Conservation (phyloP, 1,284 basidiomycete species). For the Phellopilus nigrolimitatus region DNA sequence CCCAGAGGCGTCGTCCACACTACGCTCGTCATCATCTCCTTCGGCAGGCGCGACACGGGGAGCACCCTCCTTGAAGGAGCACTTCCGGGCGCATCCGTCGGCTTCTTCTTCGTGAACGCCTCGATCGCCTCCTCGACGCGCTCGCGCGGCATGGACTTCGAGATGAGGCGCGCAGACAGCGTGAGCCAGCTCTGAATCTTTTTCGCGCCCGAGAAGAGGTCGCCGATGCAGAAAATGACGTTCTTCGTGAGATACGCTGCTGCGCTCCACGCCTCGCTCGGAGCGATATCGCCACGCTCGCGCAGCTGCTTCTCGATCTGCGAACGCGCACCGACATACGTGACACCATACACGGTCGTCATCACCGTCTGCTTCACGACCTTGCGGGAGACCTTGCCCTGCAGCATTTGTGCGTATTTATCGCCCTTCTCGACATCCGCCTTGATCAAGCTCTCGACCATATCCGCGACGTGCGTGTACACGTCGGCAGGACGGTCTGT, state of each 20-base stretch:
- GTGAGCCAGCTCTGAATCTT: slow-evolving; percentile 92
- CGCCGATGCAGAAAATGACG: slow-evolving; percentile 81
- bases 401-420: slow-evolving; percentile 58
- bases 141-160: slow-evolving; percentile 81
- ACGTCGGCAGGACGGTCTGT: slow-evolving; percentile 92
- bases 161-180: slow-evolving; percentile 73
- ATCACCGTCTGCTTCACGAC: slow-evolving; percentile 99
- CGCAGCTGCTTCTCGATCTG: slow-evolving; percentile 91
- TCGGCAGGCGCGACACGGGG: slow-evolving; percentile 45
- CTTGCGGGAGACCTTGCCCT: slow-evolving; percentile 86
- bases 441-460: slow-evolving; percentile 62
- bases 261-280: slow-evolving; percentile 71
- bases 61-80: slow-evolving; percentile 7
- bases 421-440: slow-evolving; percentile 47
- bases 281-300: slow-evolving; percentile 70
- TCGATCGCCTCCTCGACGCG: slow-evolving; percentile 55
- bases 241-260: slow-evolving; percentile 81
- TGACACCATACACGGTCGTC: slow-evolving; percentile 99
- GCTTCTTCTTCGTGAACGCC: slow-evolving; percentile 24
- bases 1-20: slow-evolving; percentile 97
- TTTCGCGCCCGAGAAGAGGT: slow-evolving; percentile 90
- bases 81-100: slow-evolving; percentile 6
- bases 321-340: slow-evolving; percentile 90
- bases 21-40: slow-evolving; percentile 94
- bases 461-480: slow-evolving; percentile 88